Base-by-base conservation (phyloP, 371 early-diverging fungal genomes). In the Apophysomyces elegans region DNA sequence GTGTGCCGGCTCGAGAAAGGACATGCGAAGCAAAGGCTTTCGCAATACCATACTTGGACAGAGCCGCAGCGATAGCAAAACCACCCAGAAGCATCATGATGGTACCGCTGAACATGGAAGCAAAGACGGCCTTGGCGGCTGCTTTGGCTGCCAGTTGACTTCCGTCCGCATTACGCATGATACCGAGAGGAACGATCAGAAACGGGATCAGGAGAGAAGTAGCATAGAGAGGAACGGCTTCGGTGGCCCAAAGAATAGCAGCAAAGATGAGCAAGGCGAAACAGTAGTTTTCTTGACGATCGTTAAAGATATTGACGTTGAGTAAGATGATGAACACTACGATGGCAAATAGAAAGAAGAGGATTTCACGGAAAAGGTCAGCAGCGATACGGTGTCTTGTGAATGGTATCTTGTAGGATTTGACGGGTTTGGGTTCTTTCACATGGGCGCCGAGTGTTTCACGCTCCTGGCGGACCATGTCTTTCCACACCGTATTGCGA, bases 21-120 rank as follows among this genome's bases (percentile, higher is more conserved):
- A 93, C 81, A n/a, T 77, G 66, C 16, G 86, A 73, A 1, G 93
- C 92, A 63, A 96, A 94, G 47, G 89, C 77, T 64, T 91, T 91
- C 58, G 94, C 91, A 67, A 92, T 87, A 41, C 88, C 80, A 68
- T 90, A 74, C 44, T 78, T 76, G 14, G 73, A 72, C 9, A 76
- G 69, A 0, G 75, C 75, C 5, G 94, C 92, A 7, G 98, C 98
- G 18, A 98, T 81, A 1, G 96, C 85, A 80, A 98, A 98, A 0
- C 98, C 97, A 67, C 97, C 97, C 12, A 98, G 84, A 16, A 98
- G 86, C 58, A 98, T 80, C 95, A 98, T 95, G 67, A 97, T 94
- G 8, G 95, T 95, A 3, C 95, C 92, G 21, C 92, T 90, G 69
- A 96, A 98, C 98, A 98, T 98, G 61, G 93, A 87, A 2, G 86